Conservation (phyloP, 2,329 filamentous ascomycete genomes). For the Alternaria longipes region DNA sequence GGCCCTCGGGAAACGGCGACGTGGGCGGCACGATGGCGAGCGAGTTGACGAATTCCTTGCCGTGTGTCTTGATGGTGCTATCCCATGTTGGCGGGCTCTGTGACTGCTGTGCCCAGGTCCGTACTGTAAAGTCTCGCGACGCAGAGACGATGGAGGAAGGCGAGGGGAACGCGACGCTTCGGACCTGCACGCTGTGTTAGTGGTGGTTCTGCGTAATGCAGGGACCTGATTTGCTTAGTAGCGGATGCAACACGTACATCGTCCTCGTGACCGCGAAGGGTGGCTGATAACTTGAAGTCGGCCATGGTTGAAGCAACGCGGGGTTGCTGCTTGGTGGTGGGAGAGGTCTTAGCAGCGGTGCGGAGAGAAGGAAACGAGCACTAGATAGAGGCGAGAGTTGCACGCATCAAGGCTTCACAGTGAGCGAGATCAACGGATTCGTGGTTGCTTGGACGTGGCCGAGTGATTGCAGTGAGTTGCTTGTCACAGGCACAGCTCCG, state of each 20-base stretch:
- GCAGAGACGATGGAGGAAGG: constrained; percentile 79
- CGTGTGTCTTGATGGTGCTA: constrained; percentile 78
- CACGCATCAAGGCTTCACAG: constrained; percentile 16
- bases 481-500: constrained; percentile 6
- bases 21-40: constrained; percentile 79
- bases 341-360: constrained; percentile 15
- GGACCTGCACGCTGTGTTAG: constrained; percentile 69
- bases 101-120: constrained; percentile 79
- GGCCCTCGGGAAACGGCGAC: constrained; percentile 74
- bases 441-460: background rate
- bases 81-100: constrained; percentile 76
- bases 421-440: background rate
- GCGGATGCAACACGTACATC: constrained; percentile 69
- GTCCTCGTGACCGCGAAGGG: constrained; percentile 87
- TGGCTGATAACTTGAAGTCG: constrained; percentile 93
- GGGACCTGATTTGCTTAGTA: too few species aligned
- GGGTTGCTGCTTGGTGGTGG: constrained; percentile 29
- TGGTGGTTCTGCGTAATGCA: too few species aligned
- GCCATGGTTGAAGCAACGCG: constrained; percentile 63
- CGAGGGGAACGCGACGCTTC: constrained; percentile 80
- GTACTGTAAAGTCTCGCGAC: constrained; percentile 90
- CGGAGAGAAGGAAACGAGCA: constrained; percentile 22
- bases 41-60: constrained; percentile 87
- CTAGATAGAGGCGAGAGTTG: constrained; percentile 5
- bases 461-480: constrained; percentile 2